These are phyloP conservation scores for Knoxia roxburghii DNA, from an alignment of 257 asterid species.

Conservation along the genomic window DNA sequence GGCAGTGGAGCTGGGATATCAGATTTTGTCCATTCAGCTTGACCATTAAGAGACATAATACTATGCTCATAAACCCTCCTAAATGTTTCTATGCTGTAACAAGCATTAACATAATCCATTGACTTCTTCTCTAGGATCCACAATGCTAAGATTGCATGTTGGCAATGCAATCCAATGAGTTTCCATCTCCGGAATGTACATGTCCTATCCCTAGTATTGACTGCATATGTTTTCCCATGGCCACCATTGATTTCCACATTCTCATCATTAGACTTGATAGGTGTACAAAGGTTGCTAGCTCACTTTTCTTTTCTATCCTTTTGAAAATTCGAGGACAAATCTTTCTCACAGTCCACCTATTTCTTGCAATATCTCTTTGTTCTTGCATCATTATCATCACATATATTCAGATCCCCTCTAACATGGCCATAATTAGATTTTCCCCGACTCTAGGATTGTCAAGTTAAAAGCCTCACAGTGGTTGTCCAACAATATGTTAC, in stretches of 20 bases:
- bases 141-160: neutral
- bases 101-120: neutral
- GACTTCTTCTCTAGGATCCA: neutral
- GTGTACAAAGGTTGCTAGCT: neutral
- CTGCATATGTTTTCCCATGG: neutral
- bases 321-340: neutral
- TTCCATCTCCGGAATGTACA: neutral
- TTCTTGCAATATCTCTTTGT: neutral
- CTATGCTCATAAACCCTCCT: too few species aligned
- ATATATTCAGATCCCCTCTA: neutral
- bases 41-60: too few species aligned
- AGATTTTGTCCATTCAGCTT: too few species aligned
- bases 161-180: neutral
- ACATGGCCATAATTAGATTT: neutral
- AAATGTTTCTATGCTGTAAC: too few species aligned
- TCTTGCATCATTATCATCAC: neutral
- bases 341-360: too few species aligned
- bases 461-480: neutral
- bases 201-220: neutral
- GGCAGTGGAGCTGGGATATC: too few species aligned
- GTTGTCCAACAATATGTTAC: constrained; percentile 6
- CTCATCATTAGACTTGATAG: neutral
- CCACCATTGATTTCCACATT: neutral
- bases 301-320: neutral
- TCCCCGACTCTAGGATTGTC: neutral